Conservation (phyloP, 176 grass and related monocot genomes). For the Bonia amplexicaulis region DNA sequence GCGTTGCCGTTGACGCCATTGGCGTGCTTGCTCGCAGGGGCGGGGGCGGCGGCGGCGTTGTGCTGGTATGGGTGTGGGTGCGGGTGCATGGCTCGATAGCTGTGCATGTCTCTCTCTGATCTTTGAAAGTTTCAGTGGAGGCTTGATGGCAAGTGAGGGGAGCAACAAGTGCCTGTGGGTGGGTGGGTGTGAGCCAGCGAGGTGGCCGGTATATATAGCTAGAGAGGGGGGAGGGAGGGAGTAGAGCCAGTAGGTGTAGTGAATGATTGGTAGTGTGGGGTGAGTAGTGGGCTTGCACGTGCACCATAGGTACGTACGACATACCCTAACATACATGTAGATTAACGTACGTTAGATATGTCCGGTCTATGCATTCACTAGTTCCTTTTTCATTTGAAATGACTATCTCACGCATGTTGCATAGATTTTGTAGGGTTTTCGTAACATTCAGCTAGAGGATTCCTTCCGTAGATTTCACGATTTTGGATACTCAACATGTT, state of each 20-base stretch:
- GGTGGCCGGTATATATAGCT: slow-evolving; percentile 31
- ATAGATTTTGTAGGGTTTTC: neutral
- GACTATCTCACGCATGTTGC: neutral
- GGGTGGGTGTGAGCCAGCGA: neutral
- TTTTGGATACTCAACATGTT: neutral
- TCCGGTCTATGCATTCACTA: neutral
- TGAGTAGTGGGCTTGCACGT: slow-evolving; percentile 28
- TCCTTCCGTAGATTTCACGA: neutral
- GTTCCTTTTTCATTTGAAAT: neutral
- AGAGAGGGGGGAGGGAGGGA: neutral
- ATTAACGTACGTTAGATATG: neutral
- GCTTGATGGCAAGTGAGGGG: slow-evolving; percentile 26
- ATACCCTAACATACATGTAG: slow-evolving; percentile 31
- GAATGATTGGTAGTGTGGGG: slow-evolving; percentile 40
- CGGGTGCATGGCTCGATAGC: slow-evolving; percentile 53
- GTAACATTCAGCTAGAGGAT: neutral
- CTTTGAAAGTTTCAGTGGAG: slow-evolving; percentile 8
- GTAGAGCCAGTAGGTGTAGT: neutral
- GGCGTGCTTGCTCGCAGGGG: slow-evolving; percentile 26
- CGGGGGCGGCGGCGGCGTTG: neutral
- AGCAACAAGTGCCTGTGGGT: slow-evolving; percentile 25
- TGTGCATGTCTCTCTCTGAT: slow-evolving; percentile 27
- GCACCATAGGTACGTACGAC: slow-evolving; percentile 30
- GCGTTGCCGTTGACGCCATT: neutral
- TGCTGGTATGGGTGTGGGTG: slow-evolving; percentile 34